A percentile compares a stretch with the other conserved stretches of the same genome.
Conservation (phyloP, 2,329 filamentous ascomycete genomes). For the Fusarium aywerte region DNA sequence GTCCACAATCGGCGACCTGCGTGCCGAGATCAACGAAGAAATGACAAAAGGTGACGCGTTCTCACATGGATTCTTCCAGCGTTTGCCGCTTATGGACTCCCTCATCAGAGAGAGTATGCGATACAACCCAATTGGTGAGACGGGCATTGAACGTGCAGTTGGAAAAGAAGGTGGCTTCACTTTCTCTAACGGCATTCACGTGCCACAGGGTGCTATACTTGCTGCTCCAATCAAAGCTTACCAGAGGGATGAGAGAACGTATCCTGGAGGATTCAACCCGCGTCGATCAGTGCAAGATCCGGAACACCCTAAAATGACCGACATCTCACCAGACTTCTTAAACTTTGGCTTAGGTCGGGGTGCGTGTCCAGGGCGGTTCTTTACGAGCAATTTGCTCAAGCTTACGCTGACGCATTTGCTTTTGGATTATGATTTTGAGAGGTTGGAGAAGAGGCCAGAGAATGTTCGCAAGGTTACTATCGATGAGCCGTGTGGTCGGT, state of each 20-base stretch:
- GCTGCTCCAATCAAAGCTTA: slow-evolving; percentile 35
- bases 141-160: slow-evolving; percentile 28
- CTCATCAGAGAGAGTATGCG: slow-evolving; percentile 29
- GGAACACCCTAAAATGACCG: slow-evolving; percentile 24
- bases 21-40: slow-evolving; percentile 14
- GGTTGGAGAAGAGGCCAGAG: slow-evolving; percentile 16
- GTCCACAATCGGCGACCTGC: slow-evolving; percentile 14
- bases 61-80: slow-evolving; percentile 25
- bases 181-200: slow-evolving; percentile 33
- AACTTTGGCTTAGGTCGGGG: slow-evolving; percentile 25
- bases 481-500: slow-evolving; percentile 21
- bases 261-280: slow-evolving; percentile 27
- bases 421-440: slow-evolving; percentile 24
- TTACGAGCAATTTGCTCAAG: slow-evolving; percentile 26
- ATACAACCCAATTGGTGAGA: slow-evolving; percentile 33
- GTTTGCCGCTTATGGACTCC: slow-evolving; percentile 23
- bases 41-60: slow-evolving; percentile 22
- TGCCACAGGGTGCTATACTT: slow-evolving; percentile 28
- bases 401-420: slow-evolving; percentile 22
- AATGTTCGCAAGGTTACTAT: slow-evolving; percentile 26
- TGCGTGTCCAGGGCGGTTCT: slow-evolving; percentile 26
- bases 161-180: slow-evolving; percentile 27
- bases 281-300: slow-evolving; percentile 22
- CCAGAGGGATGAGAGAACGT: slow-evolving; percentile 20
- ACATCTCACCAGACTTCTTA: slow-evolving; percentile 23